phyloP scores from a whole-genome alignment of 345 rosid genomes.

The Camelina hispida region DNA sequence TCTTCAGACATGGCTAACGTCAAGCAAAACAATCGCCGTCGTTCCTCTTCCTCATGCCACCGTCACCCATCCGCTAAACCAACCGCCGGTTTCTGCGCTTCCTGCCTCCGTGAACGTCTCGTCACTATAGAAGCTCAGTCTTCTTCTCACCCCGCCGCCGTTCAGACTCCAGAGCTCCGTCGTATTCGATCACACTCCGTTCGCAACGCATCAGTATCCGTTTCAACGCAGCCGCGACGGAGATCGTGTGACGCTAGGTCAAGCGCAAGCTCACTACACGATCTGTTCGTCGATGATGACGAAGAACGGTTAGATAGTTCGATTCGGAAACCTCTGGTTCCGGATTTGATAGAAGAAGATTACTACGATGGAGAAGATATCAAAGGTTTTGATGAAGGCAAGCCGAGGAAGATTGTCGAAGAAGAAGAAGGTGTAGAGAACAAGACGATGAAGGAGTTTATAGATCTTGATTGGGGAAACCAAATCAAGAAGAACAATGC shows the following conservation, averaged over 20 bases:
- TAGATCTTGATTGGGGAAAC: constrained; percentile 67
- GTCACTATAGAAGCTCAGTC: constrained; percentile 57
- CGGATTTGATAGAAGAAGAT: constrained; percentile 38
- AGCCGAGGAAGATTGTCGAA: constrained; percentile 21
- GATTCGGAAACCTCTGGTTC: constrained; percentile 35
- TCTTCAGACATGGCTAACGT: constrained; percentile 49
- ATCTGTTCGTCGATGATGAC: constrained; percentile 54
- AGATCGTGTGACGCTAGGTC: constrained; percentile 56
- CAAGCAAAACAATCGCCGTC: constrained; percentile 46
- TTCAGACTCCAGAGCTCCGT: constrained; percentile 35
- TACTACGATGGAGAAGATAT: constrained; percentile 41
- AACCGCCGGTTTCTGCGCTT: constrained; percentile 66
- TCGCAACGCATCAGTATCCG: constrained; percentile 19
- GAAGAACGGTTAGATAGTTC: constrained; percentile 27
- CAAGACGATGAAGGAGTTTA: constrained; percentile 79
- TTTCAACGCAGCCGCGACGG: constrained; percentile 56
- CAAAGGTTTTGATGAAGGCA: constrained; percentile 33
- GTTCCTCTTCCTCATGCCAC: constrained; percentile 56
- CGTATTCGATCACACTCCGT: constrained; percentile 44
- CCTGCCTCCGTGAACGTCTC: constrained; percentile 86
- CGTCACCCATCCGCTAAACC: constrained; percentile 64
- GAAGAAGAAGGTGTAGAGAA: constrained; percentile 51
- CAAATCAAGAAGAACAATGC: constrained; percentile 56
- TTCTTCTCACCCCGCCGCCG: constrained; percentile 19
- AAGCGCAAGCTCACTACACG: constrained; percentile 48